Evolutionary conservation across 83 land plant genomes (phyloP).

Genomic region (Diphasiastrum complanatum): DNA sequence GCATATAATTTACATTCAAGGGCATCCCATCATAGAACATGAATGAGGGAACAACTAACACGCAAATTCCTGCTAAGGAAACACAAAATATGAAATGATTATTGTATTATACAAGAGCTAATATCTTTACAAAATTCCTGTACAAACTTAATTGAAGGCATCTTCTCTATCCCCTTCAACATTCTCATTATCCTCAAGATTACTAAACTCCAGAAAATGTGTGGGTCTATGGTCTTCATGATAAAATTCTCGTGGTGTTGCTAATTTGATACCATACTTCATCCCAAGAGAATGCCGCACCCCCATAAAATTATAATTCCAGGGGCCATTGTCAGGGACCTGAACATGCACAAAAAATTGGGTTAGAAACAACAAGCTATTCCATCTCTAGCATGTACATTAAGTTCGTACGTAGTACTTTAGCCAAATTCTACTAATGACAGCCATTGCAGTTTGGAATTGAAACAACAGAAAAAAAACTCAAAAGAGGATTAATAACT

Average conservation of each 20-base stretch:
- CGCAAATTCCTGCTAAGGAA: too few relatives aligned
- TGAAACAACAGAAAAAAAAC: too few relatives aligned
- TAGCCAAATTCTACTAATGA: too few relatives aligned
- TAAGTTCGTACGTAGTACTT: too few relatives aligned
- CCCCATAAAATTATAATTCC: conserved; percentile 99
- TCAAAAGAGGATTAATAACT: too few relatives aligned
- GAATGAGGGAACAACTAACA: too few relatives aligned
- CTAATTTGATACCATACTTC: conserved; percentile 84
- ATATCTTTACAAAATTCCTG: too few relatives aligned
- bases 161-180: conserved; percentile 86
- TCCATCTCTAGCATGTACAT: neutral
- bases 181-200: conserved; percentile 75
- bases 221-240: conserved; percentile 96
- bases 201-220: conserved; percentile 92
- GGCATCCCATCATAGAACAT: too few relatives aligned
- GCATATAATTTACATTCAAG: too few relatives aligned
- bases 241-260: conserved; percentile 83
- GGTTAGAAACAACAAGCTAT: neutral
- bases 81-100: too few relatives aligned
- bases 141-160: conserved; percentile 44
- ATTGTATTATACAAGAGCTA: too few relatives aligned
- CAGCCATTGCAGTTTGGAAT: too few relatives aligned
- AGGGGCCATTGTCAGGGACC: conserved; percentile 96
- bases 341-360: conserved; percentile 20
- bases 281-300: conserved; percentile 87